Conservation (phyloP, 116 monocot genomes). For the Phalaenopsis hybrid region DNA sequence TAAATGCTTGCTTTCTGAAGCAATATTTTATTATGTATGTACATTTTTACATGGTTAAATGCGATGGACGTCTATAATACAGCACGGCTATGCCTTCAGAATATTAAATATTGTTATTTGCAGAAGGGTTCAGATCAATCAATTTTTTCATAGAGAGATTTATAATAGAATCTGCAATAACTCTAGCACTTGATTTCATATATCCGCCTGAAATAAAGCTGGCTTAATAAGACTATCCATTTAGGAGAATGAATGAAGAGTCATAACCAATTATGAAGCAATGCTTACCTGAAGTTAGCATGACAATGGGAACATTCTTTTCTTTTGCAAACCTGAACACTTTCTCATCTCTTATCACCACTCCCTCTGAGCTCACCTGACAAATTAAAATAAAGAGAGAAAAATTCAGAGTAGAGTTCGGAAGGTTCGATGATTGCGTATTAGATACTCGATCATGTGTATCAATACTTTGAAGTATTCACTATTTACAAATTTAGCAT, state of each 20-base stretch:
- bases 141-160: slow-evolving; percentile 64
- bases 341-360: slow-evolving; percentile 79
- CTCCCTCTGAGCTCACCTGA: slow-evolving; percentile 73
- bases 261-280: too few species aligned
- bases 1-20: too few species aligned
- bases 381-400: too few species aligned
- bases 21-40: too few species aligned
- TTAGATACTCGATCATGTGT: too few species aligned
- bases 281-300: slow-evolving; percentile 79
- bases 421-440: too few species aligned
- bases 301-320: slow-evolving; percentile 58
- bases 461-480: too few species aligned
- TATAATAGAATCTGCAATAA: slow-evolving; percentile 82
- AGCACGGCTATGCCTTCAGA: too few species aligned
- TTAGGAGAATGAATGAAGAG: neutral
- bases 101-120: neutral
- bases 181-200: slow-evolving; percentile 85
- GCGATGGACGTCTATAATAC: too few species aligned
- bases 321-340: slow-evolving; percentile 84
- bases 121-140: slow-evolving; percentile 34
- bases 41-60: too few species aligned
- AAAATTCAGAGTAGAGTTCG: too few species aligned
- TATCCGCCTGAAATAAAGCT: slow-evolving; percentile 64
- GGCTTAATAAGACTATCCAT: neutral
- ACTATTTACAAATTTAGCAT: too few species aligned